Base-by-base conservation (phyloP, 768 basidiomycete genomes). In the Boletus sp. region DNA sequence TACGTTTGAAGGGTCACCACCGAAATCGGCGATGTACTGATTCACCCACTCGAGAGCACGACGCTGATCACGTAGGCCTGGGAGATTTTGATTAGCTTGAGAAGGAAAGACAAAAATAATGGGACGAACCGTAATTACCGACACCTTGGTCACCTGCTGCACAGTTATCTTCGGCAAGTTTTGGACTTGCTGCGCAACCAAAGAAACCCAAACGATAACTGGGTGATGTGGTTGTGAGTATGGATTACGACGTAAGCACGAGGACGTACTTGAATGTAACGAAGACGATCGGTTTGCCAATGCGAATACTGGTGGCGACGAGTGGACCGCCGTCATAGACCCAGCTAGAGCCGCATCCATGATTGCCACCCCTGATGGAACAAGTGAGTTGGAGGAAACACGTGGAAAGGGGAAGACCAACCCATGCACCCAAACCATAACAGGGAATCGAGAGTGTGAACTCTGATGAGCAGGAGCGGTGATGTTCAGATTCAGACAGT, bases 351-450 rank as follows among this genome's bases (percentile, higher is more conserved):
- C 89, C 88, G 53, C 81, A 83, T 19, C 89, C 89, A 62, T 80
- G 76, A 63, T 87, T 82, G 9, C 83, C 84, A 38, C 89, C 88
- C 25, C 88, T 90, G 64, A 47, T 50, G 30, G 45, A 55, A 51
- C 69, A 21, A 73, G n/a, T n/a, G n/a, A n/a, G 65, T 40, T 35
- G 49, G 51, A 56, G 17, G 44, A 58, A 59, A 48, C 8, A 51
- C 37, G 25, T 50, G 53, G 25, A 52, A 39, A 39, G 46, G 23
- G 33, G 38, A 57, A 29, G 30, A 74, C 83, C 41, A 61, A 90
- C 88, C 89, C 89, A 71, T 91, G 89, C n/a, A 91, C 75, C 89
- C 88, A 91, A 42, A 90, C 68, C 88, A 91, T 89, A 59, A 91
- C 88, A 7, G 89, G 89, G 15, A 85, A 57, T 40, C 74, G 77